These are phyloP conservation scores for Nannizzia gypsea DNA, from an alignment of 2,329 filamentous ascomycete genomes.

Conservation along the genomic window DNA sequence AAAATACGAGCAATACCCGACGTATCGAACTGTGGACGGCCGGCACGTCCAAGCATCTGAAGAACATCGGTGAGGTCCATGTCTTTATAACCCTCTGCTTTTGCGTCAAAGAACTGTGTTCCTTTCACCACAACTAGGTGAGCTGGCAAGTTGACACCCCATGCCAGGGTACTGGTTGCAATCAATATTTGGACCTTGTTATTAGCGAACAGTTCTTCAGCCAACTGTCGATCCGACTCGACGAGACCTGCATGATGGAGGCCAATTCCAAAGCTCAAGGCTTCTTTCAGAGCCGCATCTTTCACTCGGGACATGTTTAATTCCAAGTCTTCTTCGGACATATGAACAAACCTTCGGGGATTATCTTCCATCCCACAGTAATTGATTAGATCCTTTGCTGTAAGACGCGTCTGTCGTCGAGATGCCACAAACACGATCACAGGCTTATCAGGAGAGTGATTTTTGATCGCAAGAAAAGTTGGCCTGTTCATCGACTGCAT, in stretches of 20 bases:
- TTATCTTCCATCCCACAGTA: slow-evolving; percentile 98
- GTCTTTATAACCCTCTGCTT: slow-evolving; percentile 93
- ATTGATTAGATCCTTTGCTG: slow-evolving; percentile 92
- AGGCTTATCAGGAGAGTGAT: slow-evolving; percentile 88
- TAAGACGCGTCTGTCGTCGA: slow-evolving; percentile 83
- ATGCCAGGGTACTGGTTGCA: slow-evolving; percentile 89
- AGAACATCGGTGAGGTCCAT: slow-evolving; percentile 98
- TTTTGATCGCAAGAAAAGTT: slow-evolving; percentile 92
- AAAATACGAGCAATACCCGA: slow-evolving; percentile 96
- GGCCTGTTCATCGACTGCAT: slow-evolving; percentile 99
- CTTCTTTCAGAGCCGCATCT: slow-evolving; percentile 82
- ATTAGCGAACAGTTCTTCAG: slow-evolving; percentile 89
- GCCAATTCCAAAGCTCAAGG: slow-evolving; percentile 94
- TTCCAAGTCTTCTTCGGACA: slow-evolving; percentile 89
- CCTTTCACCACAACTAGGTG: slow-evolving; percentile 97
- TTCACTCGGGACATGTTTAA: slow-evolving; percentile 81
- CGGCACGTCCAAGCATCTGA: slow-evolving; percentile 93
- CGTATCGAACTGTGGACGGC: slow-evolving; percentile 89
- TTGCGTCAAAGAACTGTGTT: slow-evolving; percentile 95
- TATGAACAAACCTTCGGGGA: slow-evolving; percentile 78
- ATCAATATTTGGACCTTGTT: slow-evolving; percentile 98
- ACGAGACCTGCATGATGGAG: slow-evolving; percentile 94
- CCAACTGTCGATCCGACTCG: slow-evolving; percentile 79
- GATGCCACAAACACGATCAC: slow-evolving; percentile 98
- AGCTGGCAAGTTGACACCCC: slow-evolving; percentile 95